Evolutionary conservation across 2,329 filamentous ascomycete species (phyloP), one percentile per base, ranked within the genome.

Genomic region (Apiospora sp.): DNA sequence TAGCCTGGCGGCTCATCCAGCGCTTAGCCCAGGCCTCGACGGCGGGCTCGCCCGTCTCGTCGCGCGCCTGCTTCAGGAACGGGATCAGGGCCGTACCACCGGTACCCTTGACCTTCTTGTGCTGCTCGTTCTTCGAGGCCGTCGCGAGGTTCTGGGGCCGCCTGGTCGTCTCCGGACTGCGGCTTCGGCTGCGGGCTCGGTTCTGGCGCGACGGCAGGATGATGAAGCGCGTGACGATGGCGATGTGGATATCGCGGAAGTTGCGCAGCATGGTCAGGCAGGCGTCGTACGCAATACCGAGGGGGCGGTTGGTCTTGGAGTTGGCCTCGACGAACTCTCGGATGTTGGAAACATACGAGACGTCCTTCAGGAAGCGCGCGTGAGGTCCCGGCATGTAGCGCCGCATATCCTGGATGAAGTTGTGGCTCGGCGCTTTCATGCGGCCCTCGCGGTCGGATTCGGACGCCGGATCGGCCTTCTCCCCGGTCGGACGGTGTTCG

Each of bases 371-470:
- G 84, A 99, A 99, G 54, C 93, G 92, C 4, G 95, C 93, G 80
- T 99, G 96, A 0, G 93, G 90, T 0, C 95, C 96, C 0, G 96
- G 96, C 96, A 99, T 99, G 84, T 99, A 99, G 67, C 90, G 90
- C 73, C 96, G 93, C 96, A 99, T 99, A 76, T 99, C 96, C 79
- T 93, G 91, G 80, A 99, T 96, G 84, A 99, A 99, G 79, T 96
- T 97, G 84, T 98, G 91, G 54, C 89, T 87, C 6, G 91, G 87
- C 34, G 88, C 85, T 5, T 69, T 72, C 77, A 71, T 74, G 27
- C 78, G 78, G 8, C 80, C 77, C 61, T 88, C 87, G 70, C 86
- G 85, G 48, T 87, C 87, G 5, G 83, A 82, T 34, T 85, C 84
- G 16, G 84, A 82, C 2, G 83, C 79, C 22, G 82, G 77, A 67